Evolutionary conservation across 805 yeast species (phyloP).

Genomic region (Yamadazyma scolyti): DNA sequence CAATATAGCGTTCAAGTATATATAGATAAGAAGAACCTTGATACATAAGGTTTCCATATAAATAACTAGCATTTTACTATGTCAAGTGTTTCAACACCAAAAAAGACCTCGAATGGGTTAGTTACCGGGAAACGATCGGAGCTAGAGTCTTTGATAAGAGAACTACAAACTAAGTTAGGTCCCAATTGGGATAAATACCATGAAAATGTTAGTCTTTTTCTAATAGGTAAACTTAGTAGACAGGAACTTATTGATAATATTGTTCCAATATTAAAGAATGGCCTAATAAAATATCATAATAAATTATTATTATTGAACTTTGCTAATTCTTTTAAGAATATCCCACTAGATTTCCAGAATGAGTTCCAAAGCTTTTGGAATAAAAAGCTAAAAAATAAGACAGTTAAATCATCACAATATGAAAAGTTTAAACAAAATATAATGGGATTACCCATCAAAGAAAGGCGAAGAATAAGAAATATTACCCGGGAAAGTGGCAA

Average conservation of each 20-base stretch:
- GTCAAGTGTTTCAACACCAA: too few relatives aligned
- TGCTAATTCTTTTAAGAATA: constrained; percentile 78
- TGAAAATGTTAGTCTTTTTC: constrained; percentile 67
- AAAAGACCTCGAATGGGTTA: too few relatives aligned
- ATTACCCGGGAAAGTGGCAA: constrained; percentile 83
- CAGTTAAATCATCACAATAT: constrained; percentile 64
- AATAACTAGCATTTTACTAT: too few relatives aligned
- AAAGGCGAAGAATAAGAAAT: constrained; percentile 77
- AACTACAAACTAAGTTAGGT: constrained; percentile 72
- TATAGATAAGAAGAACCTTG: too few relatives aligned
- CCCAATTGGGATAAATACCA: constrained; percentile 85
- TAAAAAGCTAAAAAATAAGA: constrained; percentile 44
- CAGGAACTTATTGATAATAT: constrained; percentile 63
- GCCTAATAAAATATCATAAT: constrained; percentile 67
- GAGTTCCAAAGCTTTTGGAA: constrained; percentile 44
- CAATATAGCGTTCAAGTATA: too few relatives aligned
- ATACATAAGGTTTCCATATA: too few relatives aligned
- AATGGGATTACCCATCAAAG: constrained; percentile 79
- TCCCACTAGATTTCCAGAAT: constrained; percentile 54
- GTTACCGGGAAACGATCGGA: constrained; percentile 28
- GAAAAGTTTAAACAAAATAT: constrained; percentile 82
- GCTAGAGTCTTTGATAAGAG: constrained; percentile 53
- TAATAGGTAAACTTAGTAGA: constrained; percentile 77
- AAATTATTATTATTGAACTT: constrained; percentile 75
- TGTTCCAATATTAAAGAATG: constrained; percentile 47